phyloP scores from a whole-genome alignment of 441 rosid species.

The Kokia cookei region DNA sequence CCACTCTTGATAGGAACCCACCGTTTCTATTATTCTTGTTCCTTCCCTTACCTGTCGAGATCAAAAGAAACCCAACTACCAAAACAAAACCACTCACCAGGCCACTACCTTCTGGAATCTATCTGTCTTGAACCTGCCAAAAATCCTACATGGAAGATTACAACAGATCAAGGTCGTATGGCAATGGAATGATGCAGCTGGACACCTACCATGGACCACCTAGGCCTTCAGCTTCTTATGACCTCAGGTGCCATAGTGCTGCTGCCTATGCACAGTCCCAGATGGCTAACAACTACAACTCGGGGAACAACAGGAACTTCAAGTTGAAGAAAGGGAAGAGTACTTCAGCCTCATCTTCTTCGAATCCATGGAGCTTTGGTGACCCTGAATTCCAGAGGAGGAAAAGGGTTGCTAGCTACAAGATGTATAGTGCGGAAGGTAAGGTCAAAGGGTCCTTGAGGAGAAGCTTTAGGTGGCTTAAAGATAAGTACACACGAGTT shows the following conservation, averaged over 20 bases:
- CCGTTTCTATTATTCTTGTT: constrained; percentile 1
- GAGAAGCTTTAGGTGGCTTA: constrained; percentile 83
- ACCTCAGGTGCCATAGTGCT: constrained; percentile 53
- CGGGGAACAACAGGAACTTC: constrained; percentile 18
- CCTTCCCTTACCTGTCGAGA: neutral
- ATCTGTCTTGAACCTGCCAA: neutral
- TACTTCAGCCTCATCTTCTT: constrained; percentile 37
- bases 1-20: neutral
- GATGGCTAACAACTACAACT: constrained; percentile 20
- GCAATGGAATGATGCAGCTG: constrained; percentile 42
- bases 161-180: constrained; percentile 45
- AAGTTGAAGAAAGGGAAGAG: constrained; percentile 49
- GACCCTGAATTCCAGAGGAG: constrained; percentile 86
- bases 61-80: constrained; percentile 5
- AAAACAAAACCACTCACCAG: neutral
- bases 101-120: neutral
- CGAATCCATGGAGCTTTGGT: constrained; percentile 45
- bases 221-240: constrained; percentile 17
- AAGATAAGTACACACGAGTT: constrained; percentile 57
- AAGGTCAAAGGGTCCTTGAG: constrained; percentile 73
- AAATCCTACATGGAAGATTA: constrained; percentile 35
- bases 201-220: constrained; percentile 39
- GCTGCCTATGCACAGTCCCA: constrained; percentile 48
- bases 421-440: constrained; percentile 79
- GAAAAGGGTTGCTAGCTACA: constrained; percentile 86